A percentile compares a stretch with the other conserved stretches of the same genome.
phyloP scores from a whole-genome alignment of 768 basidiomycete species.

The Xanthoconium stramineum region DNA sequence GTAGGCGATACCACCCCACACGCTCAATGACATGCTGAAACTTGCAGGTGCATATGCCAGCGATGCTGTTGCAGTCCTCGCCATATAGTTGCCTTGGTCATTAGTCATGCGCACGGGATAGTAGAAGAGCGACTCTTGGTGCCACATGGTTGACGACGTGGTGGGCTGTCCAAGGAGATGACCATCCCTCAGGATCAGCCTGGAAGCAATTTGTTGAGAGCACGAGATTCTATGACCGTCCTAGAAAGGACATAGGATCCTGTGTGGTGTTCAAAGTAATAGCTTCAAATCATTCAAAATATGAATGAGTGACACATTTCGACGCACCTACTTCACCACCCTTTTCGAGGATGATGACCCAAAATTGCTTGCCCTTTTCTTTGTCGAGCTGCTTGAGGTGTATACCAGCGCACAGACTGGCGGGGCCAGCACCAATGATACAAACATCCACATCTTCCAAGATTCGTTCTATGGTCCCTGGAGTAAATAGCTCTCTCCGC shows the following conservation, averaged over 20 bases:
- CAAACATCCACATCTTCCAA: constrained; percentile 94
- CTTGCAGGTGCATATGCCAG: constrained; percentile 83
- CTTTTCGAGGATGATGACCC: constrained; percentile 95
- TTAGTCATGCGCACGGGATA: constrained; percentile 95
- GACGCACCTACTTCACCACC: constrained; percentile 85
- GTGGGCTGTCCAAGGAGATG: constrained; percentile 85
- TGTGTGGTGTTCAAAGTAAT: constrained; percentile 25
- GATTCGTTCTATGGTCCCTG: constrained; percentile 69
- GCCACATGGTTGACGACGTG: constrained; percentile 74
- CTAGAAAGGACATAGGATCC: constrained; percentile 95
- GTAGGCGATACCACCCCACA: constrained; percentile 86
- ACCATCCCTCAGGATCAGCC: constrained; percentile 63
- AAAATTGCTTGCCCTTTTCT: constrained; percentile 50
- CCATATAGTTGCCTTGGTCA: constrained; percentile 79
- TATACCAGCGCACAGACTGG: constrained; percentile 94
- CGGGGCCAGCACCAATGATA: constrained; percentile 95
- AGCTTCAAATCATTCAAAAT: not conserved
- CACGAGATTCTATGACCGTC: constrained; percentile 90
- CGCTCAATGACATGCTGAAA: constrained; percentile 75
- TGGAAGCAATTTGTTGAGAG: constrained; percentile 87
- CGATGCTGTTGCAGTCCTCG: constrained; percentile 39
- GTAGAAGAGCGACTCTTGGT: constrained; percentile 68
- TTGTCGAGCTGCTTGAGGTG: constrained; percentile 85
- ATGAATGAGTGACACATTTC: not conserved
- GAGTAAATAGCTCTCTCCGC: constrained; percentile 44